Percentiles rank a stretch among this genome's conserved stretches.
Evolutionary conservation across 768 basidiomycete genomes (phyloP).

Genomic region (Panus rudis): DNA sequence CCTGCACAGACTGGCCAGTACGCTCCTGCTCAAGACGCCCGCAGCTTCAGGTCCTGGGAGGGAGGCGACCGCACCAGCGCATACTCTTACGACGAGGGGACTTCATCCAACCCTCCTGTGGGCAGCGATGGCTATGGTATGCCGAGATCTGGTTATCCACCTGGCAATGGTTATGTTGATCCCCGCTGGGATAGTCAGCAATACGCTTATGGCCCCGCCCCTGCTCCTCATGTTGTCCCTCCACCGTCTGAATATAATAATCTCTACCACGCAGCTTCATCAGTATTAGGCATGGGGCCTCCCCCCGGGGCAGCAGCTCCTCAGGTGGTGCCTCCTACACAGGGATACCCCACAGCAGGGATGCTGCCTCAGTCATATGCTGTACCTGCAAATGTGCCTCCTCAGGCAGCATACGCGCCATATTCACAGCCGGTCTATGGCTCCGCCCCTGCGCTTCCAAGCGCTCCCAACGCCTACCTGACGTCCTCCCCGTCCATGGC

Average conservation of each 20-base stretch:
- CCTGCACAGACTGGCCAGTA: too few species aligned
- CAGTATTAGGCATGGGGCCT: slow-evolving; percentile 72
- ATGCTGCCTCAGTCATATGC: slow-evolving; percentile 11
- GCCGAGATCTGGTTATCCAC: slow-evolving; percentile 10
- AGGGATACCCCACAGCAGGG: slow-evolving; percentile 12
- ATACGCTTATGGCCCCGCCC: slow-evolving; percentile 18
- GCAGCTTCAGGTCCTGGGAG: too few species aligned
- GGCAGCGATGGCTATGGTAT: slow-evolving; percentile 8
- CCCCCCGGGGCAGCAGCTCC: slow-evolving; percentile 36
- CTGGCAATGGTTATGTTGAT: slow-evolving; percentile 2
- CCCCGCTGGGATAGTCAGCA: slow-evolving; percentile 7
- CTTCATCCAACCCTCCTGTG: slow-evolving; percentile 8
- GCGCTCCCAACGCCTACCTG: slow-evolving; percentile 2
- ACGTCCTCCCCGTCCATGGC: slow-evolving; percentile 10
- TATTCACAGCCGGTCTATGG: neutral
- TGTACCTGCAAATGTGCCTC: slow-evolving; percentile 11
- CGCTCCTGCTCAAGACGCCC: too few species aligned
- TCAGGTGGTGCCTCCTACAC: slow-evolving; percentile 11
- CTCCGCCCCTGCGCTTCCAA: neutral
- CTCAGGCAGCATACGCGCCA: neutral
- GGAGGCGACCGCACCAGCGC: slow-evolving; percentile 31
- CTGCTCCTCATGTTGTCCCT: slow-evolving; percentile 1
- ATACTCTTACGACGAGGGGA: slow-evolving; percentile 32
- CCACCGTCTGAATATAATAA: slow-evolving; percentile 34
- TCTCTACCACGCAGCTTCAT: slow-evolving; percentile 70